Evolutionary conservation across 179 eudicot genomes (phyloP).

Genomic region (Silene coronaria): DNA sequence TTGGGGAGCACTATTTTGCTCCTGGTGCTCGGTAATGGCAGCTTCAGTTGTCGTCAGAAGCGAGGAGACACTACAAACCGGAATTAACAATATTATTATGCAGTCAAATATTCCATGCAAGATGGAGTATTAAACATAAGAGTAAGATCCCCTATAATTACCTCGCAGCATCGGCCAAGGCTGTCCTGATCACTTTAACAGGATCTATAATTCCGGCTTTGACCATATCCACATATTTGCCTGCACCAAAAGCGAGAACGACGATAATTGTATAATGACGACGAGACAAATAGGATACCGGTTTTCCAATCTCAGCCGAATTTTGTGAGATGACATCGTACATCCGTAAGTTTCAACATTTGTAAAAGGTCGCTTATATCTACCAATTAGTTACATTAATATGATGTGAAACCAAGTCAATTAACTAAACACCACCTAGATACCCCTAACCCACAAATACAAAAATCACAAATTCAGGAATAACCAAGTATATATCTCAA

Average conservation of each 20-base stretch:
- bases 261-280: neutral
- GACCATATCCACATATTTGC: conserved; percentile 80
- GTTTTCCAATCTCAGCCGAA: no score
- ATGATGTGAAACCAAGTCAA: no score
- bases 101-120: neutral
- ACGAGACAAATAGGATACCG: neutral
- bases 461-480: no score
- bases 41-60: conserved; percentile 81
- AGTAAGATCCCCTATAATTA: conserved; percentile 19
- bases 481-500: no score
- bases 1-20: conserved; percentile 51
- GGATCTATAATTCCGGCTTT: conserved; percentile 90
- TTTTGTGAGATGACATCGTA: neutral
- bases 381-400: no score
- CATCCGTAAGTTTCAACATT: neutral
- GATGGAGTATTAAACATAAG: neutral
- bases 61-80: conserved; percentile 59
- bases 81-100: neutral
- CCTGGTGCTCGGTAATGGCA: conserved; percentile 48
- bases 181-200: conserved; percentile 81
- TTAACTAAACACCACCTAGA: no score
- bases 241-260: conserved; percentile 28
- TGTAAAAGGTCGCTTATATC: no score
- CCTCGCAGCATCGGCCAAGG: conserved; percentile 95
- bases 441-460: no score